Evolutionary conservation across 2,329 filamentous ascomycete genomes (phyloP).

Genomic region (Dichotomopilus funicola): DNA sequence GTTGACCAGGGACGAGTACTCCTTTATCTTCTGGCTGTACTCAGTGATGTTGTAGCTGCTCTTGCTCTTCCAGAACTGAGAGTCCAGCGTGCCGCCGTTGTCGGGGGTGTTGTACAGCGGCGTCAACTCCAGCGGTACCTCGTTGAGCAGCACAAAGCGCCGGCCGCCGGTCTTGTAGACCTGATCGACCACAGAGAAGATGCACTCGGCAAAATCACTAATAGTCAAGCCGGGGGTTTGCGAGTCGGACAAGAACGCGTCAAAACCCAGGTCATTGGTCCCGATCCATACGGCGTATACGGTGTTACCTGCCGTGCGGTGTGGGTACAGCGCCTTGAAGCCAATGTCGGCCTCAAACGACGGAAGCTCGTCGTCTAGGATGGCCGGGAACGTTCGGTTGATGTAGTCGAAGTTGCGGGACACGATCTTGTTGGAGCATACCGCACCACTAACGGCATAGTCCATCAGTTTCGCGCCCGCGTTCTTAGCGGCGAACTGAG

Average conservation of each 20-base stretch:
- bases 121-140: constrained; percentile 58
- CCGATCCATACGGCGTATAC: constrained; percentile 76
- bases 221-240: constrained; percentile 55
- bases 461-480: constrained; percentile 53
- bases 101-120: constrained; percentile 56
- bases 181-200: constrained; percentile 55
- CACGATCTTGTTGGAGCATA: constrained; percentile 64
- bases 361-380: constrained; percentile 55
- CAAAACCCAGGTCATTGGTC: constrained; percentile 67
- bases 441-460: constrained; percentile 67
- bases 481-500: constrained; percentile 56
- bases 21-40: constrained; percentile 40
- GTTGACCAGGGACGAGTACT: constrained; percentile 47
- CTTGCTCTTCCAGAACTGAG: constrained; percentile 42
- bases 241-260: constrained; percentile 59
- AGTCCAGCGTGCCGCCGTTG: constrained; percentile 36
- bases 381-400: constrained; percentile 52
- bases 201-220: constrained; percentile 59
- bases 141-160: constrained; percentile 66
- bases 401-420: constrained; percentile 47
- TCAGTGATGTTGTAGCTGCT: constrained; percentile 41
- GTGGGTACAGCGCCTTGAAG: constrained; percentile 37
- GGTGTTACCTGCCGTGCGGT: constrained; percentile 49
- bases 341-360: constrained; percentile 47
- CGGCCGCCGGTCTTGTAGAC: constrained; percentile 62